Base-by-base conservation (phyloP, 805 yeast species). In the Candida chilensis region DNA sequence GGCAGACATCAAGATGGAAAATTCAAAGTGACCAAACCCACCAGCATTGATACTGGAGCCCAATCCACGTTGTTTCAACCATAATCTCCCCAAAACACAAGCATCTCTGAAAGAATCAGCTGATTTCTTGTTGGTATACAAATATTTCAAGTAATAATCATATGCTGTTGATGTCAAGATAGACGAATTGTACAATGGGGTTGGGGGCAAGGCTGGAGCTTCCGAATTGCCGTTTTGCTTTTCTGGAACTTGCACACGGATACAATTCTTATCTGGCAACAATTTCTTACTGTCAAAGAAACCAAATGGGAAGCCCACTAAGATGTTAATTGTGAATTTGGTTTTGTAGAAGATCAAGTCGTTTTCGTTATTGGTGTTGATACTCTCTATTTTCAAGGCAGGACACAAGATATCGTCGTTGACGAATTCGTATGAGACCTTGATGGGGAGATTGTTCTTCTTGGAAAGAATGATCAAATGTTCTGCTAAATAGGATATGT, bases 11-110 rank as follows among this genome's bases (percentile, higher is more conserved):
- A 90, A 53, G 22, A 80, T 58, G 18, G 87, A 78, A 52, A 87
- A 87, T 57, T 92, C 97, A 50, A 86, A 86, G 42, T 80, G 83
- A 9, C 97, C 97, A 52, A 92, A 90, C 0, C 97, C 97, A 19
- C 84, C 83, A 26, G 70, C 63, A 12, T 71, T 62, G 19, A 79
- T 48, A 11, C 70, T 54, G 0, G 94, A 74, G 8, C 72, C 65
- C 35, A 86, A 74, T 0, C 94, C 95, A 40, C 95, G 70, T 55
- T 92, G 97, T 29, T 74, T 68, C 25, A 92, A 65, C 98, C 98
- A 92, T 32, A 92, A 58, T 38, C 88, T 70, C 3, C 96, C 96
- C 31, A 92, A 64, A 5, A 78, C 71, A 38, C 87, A 76, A 2
- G 98, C 96, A 42, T 88, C 95, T 38, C 74, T 73, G 54, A 86